Base-by-base conservation (phyloP, 192 early-diverging fungal species). In the Podila verticillata region DNA sequence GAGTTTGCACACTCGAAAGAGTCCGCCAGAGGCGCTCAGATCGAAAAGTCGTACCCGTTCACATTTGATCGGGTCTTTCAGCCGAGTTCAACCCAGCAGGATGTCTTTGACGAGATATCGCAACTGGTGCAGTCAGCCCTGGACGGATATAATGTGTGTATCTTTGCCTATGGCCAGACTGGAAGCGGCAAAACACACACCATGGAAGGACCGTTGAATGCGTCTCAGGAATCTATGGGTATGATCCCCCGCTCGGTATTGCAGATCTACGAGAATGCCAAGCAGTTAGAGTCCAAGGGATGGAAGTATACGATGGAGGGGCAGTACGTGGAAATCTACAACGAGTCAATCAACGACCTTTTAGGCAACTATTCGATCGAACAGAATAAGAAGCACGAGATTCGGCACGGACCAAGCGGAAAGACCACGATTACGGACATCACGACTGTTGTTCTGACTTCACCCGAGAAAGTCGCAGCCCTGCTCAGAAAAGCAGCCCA, bases 111-210 rank as follows among this genome's bases (percentile, higher is more conserved):
- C 34, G 97, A 98, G 73, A 95, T 99, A n/a, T 92, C 95, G 30
- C 96, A 98, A 80, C 86, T 99, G 13, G 95, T 99, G 19, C 96
- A 98, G 71, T 95, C 94, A 2, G 96, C 96, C 0, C 70, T 99
- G 44, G 98, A 99, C 68, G 97, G 97, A 4, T 98, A 97, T 74
- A 96, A 98, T 64, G 96, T 97, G 10, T 96, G 96, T 73, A 97
- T 99, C 44, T 99, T 99, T 87, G 96, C 97, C 0, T 99, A 99
- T 73, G 97, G 97, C 0, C 97, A 99, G 86, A 99, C 97, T 1
- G 96, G 96, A 2, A 92, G 91, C 65, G 96, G 96, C 48, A 98
- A 97, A 82, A 94, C 94, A 2, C 90, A 91, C 63, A 95, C 94
- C 1, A 95, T 95, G 93, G 88, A 93, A 72, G 93, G 93, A 32